phyloP scores from a whole-genome alignment of 208 protist species.

The Leishmania braziliensis region DNA sequence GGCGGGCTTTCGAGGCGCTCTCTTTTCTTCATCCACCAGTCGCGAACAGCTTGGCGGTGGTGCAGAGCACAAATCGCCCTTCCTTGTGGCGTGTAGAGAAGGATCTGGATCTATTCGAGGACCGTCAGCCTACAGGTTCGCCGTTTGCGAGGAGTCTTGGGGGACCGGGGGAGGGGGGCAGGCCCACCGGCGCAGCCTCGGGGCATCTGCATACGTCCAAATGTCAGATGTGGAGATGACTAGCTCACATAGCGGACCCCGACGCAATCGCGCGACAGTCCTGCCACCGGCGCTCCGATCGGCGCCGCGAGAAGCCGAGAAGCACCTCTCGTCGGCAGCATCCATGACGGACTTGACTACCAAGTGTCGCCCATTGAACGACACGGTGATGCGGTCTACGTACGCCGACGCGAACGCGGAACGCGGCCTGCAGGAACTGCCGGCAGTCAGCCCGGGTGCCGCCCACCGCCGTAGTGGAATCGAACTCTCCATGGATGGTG shows the following conservation, averaged over 20 bases:
- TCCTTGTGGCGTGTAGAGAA: neutral
- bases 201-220: neutral
- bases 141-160: neutral
- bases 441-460: neutral
- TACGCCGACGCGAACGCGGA: neutral
- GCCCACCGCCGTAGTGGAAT: conserved; percentile 1
- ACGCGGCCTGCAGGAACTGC: neutral
- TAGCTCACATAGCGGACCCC: neutral
- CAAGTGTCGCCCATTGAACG: neutral
- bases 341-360: neutral
- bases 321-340: neutral
- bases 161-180: neutral
- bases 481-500: conserved; percentile 23
- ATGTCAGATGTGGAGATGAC: neutral
- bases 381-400: neutral
- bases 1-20: neutral
- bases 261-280: neutral
- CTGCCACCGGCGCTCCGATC: neutral
- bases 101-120: neutral
- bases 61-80: neutral
- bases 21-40: conserved; percentile 18
- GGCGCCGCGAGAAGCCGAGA: neutral
- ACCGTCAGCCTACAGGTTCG: neutral
- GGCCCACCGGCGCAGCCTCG: conserved; percentile 15
- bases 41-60: neutral